A percentile compares a stretch with the other conserved stretches of the same genome.
Evolutionary conservation across 106 monocot genomes (phyloP).

Genomic region (Ottelia alismoides): DNA sequence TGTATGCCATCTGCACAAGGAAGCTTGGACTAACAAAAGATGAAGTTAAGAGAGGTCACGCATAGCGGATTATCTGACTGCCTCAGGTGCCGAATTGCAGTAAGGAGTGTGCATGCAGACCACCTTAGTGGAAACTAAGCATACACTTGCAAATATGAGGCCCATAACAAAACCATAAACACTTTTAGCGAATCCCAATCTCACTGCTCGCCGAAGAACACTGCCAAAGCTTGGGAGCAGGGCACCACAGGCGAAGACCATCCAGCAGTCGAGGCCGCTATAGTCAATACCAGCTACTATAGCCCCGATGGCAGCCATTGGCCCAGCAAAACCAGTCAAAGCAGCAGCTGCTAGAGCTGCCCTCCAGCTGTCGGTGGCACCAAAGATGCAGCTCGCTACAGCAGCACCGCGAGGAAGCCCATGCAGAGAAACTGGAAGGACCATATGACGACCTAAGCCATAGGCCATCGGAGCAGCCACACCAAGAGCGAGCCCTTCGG

Average conservation of each 20-base stretch:
- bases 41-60: no score
- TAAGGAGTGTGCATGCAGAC: constrained; percentile 88
- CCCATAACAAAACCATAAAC: constrained; percentile 55
- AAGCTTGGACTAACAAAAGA: no score
- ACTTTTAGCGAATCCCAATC: constrained; percentile 35
- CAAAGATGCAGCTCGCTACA: no score
- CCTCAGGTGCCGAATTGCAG: constrained; percentile 91
- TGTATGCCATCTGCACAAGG: no score
- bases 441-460: constrained; percentile 72
- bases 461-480: constrained; percentile 83
- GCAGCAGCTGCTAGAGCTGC: no score
- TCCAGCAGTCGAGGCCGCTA: constrained; percentile 60
- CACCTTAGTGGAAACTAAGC: constrained; percentile 65
- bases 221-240: no score
- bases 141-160: constrained; percentile 41
- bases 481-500: constrained; percentile 72
- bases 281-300: constrained; percentile 75
- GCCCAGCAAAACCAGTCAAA: no score
- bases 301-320: no score
- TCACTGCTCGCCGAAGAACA: constrained; percentile 55
- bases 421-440: constrained; percentile 83
- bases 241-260: no score
- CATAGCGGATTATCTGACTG: constrained; percentile 72
- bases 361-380: no score
- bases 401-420: no score